These are phyloP conservation scores for Sclerotinia sclerotiorum DNA, from an alignment of 2,329 filamentous ascomycete genomes.

Conservation along the genomic window DNA sequence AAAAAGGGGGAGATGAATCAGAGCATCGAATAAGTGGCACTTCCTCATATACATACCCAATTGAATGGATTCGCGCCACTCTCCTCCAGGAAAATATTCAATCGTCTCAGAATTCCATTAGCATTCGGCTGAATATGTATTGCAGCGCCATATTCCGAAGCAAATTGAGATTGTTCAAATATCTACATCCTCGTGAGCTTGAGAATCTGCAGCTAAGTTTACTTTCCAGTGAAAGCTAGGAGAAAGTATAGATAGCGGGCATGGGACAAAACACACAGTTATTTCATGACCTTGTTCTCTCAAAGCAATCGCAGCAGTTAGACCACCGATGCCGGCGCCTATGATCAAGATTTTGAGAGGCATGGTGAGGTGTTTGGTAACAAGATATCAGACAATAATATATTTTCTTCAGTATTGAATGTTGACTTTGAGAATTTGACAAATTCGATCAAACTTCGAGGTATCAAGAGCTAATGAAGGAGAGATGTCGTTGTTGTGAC, in stretches of 20 bases:
- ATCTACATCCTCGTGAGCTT: constrained; percentile 41
- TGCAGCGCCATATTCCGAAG: constrained; percentile 58
- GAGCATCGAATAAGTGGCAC: not conserved
- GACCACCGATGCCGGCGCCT: constrained; percentile 58
- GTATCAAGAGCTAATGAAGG: not conserved
- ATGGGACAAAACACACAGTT: not conserved
- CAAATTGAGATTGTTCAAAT: constrained; percentile 56
- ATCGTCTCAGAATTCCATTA: constrained; percentile 53
- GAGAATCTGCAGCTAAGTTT: not conserved
- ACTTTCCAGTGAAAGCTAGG: not conserved
- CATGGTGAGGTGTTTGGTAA: not conserved
- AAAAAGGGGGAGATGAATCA: not conserved
- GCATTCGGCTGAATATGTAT: constrained; percentile 63
- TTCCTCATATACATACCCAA: not conserved
- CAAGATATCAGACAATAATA: no score
- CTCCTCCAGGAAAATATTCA: constrained; percentile 46
- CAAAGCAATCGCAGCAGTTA: constrained; percentile 62
- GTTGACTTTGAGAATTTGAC: not conserved
- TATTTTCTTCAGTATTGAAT: not conserved
- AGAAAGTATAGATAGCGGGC: not conserved
- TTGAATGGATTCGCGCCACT: constrained; percentile 40
- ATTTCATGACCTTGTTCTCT: constrained; percentile 50
- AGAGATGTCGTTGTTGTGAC: not conserved
- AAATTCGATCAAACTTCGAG: not conserved
- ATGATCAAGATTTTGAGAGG: constrained; percentile 48